Conservation (phyloP, 345 rosid genomes). For the Turnera subulata region DNA sequence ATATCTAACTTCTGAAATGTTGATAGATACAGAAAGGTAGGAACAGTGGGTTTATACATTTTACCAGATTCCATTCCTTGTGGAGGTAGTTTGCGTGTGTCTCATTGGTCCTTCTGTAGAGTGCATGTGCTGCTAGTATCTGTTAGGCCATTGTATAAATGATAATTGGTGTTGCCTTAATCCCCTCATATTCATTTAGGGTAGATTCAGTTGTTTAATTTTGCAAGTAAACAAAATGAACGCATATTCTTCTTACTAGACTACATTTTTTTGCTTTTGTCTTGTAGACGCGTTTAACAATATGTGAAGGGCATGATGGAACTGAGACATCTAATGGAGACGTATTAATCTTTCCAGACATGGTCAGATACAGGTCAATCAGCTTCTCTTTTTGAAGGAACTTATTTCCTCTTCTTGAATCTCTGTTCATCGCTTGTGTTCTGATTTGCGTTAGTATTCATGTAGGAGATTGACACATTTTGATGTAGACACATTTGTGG, state of each 20-base stretch:
- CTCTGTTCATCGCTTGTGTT: conserved; percentile 7
- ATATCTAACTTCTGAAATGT: too few species aligned
- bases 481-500: conserved; percentile 96
- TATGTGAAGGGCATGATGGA: conserved; percentile 99
- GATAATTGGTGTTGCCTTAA: too few species aligned
- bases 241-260: background rate
- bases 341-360: conserved; percentile 93
- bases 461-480: conserved; percentile 99
- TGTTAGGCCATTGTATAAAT: too few species aligned
- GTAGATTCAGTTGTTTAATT: background rate
- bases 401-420: conserved; percentile 4
- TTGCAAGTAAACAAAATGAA: background rate
- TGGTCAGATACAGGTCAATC: conserved; percentile 89
- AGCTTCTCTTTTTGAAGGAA: conserved; percentile 6
- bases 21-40: too few species aligned
- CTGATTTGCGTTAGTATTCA: conserved; percentile 18
- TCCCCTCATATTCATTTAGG: too few species aligned
- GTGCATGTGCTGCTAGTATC: background rate
- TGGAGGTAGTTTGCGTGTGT: too few species aligned
- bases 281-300: conserved; percentile 72
- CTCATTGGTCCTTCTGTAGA: too few species aligned
- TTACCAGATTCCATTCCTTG: too few species aligned
- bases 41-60: too few species aligned
- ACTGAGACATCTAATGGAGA: conserved; percentile 96
- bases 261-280: background rate